Evolutionary conservation across 2,329 filamentous ascomycete genomes (phyloP), one percentile per base, ranked within the genome.

Genomic region (Bipolaris bicolor): DNA sequence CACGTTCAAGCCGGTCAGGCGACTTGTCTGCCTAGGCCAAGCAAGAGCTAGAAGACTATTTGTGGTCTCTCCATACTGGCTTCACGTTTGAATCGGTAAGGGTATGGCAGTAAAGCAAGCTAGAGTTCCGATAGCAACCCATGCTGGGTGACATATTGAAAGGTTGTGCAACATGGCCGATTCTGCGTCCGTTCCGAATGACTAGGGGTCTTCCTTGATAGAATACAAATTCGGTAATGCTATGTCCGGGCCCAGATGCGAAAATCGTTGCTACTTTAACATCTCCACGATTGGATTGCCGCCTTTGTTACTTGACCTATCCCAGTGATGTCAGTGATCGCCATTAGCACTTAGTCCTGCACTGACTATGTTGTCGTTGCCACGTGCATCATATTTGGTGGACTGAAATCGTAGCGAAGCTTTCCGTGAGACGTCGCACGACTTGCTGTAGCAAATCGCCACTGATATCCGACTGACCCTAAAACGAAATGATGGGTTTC

Each of bases 381-480:
- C 64, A 65, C 52, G 56, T 63, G 57, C 56, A 7, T 48, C 49
- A 39, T 46, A 41, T 43, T 48, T 26, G 44, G 55, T 60, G 55
- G 48, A 48, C 39, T 46, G 34, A 10, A 47, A 16, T 33, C 11
- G 37, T 41, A 36, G 37, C 15, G 26, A n/a, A 10, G 11, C 36
- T 45, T 24, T 11, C 37, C 7, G 59, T 59, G 40, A 33, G 45
- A 62, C 53, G 53, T 60, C 49, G 22, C 48, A 37, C 58, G 13
- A 55, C 9, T 18, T 22, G 31, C 22, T 36, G 20, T n/a, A 29
- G 26, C 15, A 46, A 22, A 29, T 24, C 26, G 18, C 15, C 31
- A 24, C 26, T 29, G 2, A 13, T 31, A 46, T 29, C 18, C 26
- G 40, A 15, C 33, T 3, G 26, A 41, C 20, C 6, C 40, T 26